A percentile compares a stretch with the other conserved stretches of the same genome.
These are phyloP conservation scores for Melastoma candidum DNA, from an alignment of 441 rosid genomes.

Conservation along the genomic window DNA sequence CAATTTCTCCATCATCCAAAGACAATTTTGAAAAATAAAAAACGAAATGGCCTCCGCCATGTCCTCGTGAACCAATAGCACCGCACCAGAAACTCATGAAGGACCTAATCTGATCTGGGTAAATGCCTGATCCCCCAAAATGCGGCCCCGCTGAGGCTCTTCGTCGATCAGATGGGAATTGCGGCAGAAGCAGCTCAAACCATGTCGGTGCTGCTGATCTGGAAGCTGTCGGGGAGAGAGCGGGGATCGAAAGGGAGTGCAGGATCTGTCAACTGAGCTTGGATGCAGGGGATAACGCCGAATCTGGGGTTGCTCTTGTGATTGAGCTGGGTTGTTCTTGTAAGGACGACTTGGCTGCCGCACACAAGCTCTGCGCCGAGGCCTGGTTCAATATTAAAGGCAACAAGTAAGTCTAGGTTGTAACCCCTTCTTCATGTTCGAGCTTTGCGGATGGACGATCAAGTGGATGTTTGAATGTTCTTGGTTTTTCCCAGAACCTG, in stretches of 20 bases:
- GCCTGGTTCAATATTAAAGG: conserved; percentile 45
- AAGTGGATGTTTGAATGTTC: neutral
- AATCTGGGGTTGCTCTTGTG: conserved; percentile 29
- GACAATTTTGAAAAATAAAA: too few species aligned
- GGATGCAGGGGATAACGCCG: conserved; percentile 23
- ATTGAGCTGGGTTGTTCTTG: conserved; percentile 41
- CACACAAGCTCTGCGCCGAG: conserved; percentile 41
- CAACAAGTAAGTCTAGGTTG: conserved; percentile 26
- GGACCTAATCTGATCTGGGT: too few species aligned
- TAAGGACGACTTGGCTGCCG: conserved; percentile 41
- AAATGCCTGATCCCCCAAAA: too few species aligned
- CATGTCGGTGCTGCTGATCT: too few species aligned
- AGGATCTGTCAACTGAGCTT: conserved; percentile 41
- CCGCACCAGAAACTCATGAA: too few species aligned
- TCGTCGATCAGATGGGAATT: too few species aligned
- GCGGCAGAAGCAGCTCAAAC: too few species aligned
- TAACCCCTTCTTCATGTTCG: conserved; percentile 1
- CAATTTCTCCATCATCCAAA: too few species aligned
- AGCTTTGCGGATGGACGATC: neutral
- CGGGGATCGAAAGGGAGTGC: conserved; percentile 29
- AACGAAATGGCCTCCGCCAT: too few species aligned
- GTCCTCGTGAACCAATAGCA: too few species aligned
- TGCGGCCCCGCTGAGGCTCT: too few species aligned
- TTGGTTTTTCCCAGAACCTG: conserved; percentile 26
- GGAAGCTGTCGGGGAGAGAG: conserved; percentile 12